Evolutionary conservation across 1,284 basidiomycete genomes (phyloP).

Genomic region (Somion occarium): DNA sequence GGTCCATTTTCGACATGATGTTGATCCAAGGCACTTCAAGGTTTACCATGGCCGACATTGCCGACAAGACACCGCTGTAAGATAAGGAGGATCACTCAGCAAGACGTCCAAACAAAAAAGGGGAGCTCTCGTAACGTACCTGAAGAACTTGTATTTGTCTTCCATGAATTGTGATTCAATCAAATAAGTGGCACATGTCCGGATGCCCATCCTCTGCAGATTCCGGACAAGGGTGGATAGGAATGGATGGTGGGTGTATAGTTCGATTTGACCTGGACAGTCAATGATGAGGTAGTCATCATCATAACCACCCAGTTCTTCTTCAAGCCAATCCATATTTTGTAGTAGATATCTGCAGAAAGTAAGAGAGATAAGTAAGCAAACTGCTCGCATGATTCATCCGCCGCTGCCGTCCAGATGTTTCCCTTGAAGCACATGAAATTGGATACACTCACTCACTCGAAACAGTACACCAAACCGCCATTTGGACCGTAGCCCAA

Average conservation of each 20-base stretch:
- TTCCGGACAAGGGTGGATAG: slow-evolving; percentile 83
- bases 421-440: too few species aligned
- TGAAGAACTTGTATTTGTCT: slow-evolving; percentile 97
- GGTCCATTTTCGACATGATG: slow-evolving; percentile 99
- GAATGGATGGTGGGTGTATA: slow-evolving; percentile 98
- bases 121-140: slow-evolving; percentile 34
- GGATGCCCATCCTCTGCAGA: slow-evolving; percentile 67
- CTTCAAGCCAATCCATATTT: slow-evolving; percentile 99
- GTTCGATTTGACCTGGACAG: slow-evolving; percentile 98
- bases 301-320: slow-evolving; percentile 91
- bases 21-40: slow-evolving; percentile 97
- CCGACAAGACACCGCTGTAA: slow-evolving; percentile 87
- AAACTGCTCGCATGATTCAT: too few species aligned
- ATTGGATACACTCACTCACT: slow-evolving; percentile 78
- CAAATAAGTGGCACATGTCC: slow-evolving; percentile 84
- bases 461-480: slow-evolving; percentile 97
- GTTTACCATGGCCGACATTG: slow-evolving; percentile 99
- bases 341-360: slow-evolving; percentile 91
- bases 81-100: neutral
- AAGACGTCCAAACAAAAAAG: slow-evolving; percentile 3
- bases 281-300: slow-evolving; percentile 98
- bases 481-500: slow-evolving; percentile 96
- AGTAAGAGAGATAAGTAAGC: neutral
- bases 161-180: slow-evolving; percentile 99
- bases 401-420: neutral